Evolutionary conservation across 75 land plant species (phyloP).

Genomic region (Sequoia sempervirens): DNA sequence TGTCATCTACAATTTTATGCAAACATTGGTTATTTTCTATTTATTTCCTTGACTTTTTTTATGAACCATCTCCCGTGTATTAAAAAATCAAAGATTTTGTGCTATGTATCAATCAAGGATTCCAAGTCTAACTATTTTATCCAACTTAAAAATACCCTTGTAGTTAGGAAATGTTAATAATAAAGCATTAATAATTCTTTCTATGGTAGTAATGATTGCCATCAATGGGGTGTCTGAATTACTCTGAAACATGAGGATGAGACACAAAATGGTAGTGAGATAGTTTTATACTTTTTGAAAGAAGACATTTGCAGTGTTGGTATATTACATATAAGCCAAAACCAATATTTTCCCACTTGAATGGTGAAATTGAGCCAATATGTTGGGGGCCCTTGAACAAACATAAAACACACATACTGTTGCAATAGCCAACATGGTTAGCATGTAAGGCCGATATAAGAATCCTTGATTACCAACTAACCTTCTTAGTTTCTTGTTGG

Average conservation of each 20-base stretch:
- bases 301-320: neutral
- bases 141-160: neutral
- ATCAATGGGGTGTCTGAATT: neutral
- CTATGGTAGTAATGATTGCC: neutral
- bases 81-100: neutral
- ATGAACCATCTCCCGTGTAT: neutral
- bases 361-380: too few relatives aligned
- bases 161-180: neutral
- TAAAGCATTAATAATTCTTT: neutral
- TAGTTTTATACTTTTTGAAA: neutral
- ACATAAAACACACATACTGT: constrained; percentile 94
- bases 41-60: neutral
- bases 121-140: neutral
- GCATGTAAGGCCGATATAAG: constrained; percentile 57
- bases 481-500: constrained; percentile 5
- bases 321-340: neutral
- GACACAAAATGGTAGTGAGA: neutral
- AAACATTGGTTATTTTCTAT: neutral
- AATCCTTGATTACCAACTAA: constrained; percentile 25
- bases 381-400: constrained; percentile 48
- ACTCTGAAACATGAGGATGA: neutral
- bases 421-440: constrained; percentile 79
- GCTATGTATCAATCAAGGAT: neutral
- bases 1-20: neutral
- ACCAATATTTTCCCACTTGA: constrained; percentile 48